A percentile compares a stretch with the other conserved stretches of the same genome.
Conservation (phyloP, 768 basidiomycete genomes). For the Tricholoma flavovirens region DNA sequence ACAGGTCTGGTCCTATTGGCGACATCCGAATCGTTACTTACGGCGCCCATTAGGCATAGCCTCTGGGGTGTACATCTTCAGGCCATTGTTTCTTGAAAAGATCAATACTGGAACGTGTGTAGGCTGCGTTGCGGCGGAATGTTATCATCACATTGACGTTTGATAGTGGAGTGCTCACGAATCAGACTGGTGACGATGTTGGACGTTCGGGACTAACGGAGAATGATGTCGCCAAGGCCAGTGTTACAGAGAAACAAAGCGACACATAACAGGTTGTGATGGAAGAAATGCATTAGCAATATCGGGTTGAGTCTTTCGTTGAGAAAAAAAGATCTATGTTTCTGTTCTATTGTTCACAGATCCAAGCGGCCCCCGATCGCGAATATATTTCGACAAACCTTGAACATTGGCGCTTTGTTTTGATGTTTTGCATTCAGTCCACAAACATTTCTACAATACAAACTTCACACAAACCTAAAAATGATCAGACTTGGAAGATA, state of each 20-base stretch:
- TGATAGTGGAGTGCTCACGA: conserved; percentile 1
- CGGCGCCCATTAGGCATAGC: conserved; percentile 38
- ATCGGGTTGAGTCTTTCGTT: background rate
- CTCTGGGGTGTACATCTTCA: conserved; percentile 66
- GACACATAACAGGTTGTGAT: background rate
- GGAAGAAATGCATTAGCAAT: background rate
- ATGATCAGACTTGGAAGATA: background rate
- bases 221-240: background rate
- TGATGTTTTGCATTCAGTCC: background rate
- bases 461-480: background rate
- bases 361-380: background rate
- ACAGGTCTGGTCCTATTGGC: conserved; percentile 38
- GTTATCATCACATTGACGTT: conserved; percentile 2
- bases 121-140: background rate
- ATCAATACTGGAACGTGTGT: conserved; percentile 10
- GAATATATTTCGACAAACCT: background rate
- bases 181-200: background rate
- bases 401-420: background rate
- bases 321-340: background rate
- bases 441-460: background rate
- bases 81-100: conserved; percentile 36
- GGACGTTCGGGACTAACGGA: background rate
- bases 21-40: background rate
- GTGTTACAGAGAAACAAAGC: conserved; percentile 3
- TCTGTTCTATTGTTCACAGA: background rate